phyloP scores from a whole-genome alignment of 768 basidiomycete genomes.

The Russula sp. region DNA sequence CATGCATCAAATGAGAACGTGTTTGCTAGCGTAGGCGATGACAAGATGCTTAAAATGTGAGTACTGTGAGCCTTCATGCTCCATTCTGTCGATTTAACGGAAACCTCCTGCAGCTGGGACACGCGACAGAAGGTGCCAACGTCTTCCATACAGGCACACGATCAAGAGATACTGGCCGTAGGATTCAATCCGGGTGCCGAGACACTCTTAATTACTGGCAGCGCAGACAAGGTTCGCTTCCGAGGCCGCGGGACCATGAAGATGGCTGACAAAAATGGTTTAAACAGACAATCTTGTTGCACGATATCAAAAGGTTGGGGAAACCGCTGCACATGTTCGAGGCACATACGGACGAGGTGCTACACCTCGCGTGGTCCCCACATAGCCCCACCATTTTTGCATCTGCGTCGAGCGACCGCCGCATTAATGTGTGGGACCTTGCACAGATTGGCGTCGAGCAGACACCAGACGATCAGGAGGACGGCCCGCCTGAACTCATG shows the following conservation, averaged over 20 bases:
- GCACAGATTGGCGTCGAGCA: conserved; percentile 90
- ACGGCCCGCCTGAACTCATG: conserved; percentile 92
- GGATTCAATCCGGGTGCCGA: conserved; percentile 81
- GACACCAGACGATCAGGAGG: conserved; percentile 96
- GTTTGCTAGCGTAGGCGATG: conserved; percentile 94
- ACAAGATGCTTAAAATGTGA: conserved; percentile 89
- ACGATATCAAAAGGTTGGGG: conserved; percentile 72
- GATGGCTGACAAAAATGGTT: not conserved
- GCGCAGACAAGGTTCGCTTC: conserved; percentile 76
- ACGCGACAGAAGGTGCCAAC: conserved; percentile 69
- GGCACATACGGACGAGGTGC: conserved; percentile 89
- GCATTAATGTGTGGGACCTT: conserved; percentile 94
- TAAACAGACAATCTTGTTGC: conserved; percentile 72
- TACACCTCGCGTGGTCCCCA: conserved; percentile 94
- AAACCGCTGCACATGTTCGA: conserved; percentile 86
- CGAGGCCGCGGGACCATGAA: not conserved
- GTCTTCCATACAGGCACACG: conserved; percentile 73
- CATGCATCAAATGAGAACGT: conserved; percentile 72
- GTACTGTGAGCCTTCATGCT: conserved; percentile 56
- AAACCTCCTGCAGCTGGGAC: conserved; percentile 69
- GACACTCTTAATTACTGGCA: conserved; percentile 81
- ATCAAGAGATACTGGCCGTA: conserved; percentile 84
- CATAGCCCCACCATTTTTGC: conserved; percentile 89
- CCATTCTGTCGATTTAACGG: conserved; percentile 7
- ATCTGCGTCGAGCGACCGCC: conserved; percentile 86